Conservation (phyloP, 1,284 basidiomycete species). For the Spongispora temasekensis region DNA sequence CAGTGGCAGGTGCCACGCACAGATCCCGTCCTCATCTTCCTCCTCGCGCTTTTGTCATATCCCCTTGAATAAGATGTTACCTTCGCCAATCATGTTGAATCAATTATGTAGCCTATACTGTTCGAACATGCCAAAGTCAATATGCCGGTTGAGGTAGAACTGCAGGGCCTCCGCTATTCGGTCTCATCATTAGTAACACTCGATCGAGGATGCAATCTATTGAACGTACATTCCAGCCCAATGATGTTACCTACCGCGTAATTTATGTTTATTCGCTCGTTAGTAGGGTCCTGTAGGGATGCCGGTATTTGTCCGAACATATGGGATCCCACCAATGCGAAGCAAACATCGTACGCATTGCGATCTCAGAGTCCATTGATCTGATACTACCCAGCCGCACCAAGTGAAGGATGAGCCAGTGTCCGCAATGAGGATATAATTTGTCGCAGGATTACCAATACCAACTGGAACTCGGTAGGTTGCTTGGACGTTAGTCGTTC, state of each 20-base stretch:
- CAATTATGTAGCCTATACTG: too few species aligned
- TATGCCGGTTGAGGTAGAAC: too few species aligned
- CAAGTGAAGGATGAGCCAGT: constrained; percentile 38
- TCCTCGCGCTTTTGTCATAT: too few species aligned
- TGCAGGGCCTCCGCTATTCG: too few species aligned
- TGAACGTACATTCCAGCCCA: constrained; percentile 33
- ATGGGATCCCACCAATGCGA: constrained; percentile 11
- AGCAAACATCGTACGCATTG: background rate
- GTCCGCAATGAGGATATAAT: constrained; percentile 29
- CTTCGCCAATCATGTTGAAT: too few species aligned
- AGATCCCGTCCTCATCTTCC: too few species aligned
- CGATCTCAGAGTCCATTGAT: background rate
- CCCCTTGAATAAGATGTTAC: too few species aligned
- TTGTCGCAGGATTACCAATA: constrained; percentile 24
- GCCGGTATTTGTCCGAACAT: constrained; percentile 24
- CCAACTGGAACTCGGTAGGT: constrained; percentile 9
- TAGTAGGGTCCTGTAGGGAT: too few species aligned
- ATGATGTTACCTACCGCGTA: constrained; percentile 25
- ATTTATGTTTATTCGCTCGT: constrained; percentile 21
- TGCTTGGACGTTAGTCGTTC: background rate
- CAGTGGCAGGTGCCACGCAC: too few species aligned
- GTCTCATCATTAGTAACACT: too few species aligned
- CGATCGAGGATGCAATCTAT: too few species aligned
- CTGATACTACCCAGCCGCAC: constrained; percentile 34
- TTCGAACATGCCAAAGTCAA: too few species aligned